Evolutionary conservation across 2,329 filamentous ascomycete genomes (phyloP), one percentile per base, ranked within the genome.

Genomic region (Aspergillus texensis): DNA sequence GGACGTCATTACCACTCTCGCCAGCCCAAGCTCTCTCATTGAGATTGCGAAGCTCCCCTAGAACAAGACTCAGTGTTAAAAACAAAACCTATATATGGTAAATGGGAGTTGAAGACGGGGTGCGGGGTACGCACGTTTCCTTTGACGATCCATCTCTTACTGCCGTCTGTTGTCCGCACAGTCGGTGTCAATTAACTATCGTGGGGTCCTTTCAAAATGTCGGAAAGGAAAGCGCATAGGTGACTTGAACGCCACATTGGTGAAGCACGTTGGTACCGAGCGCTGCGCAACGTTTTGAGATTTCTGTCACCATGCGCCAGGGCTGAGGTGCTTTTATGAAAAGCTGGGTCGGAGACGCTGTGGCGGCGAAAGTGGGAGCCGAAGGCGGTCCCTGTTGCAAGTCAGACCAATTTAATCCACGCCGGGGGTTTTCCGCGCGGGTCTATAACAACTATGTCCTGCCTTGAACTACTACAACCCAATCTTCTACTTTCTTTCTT

Each of bases 21-120:
- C 93, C 94, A 76, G 91, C 85, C 95, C 95, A 99, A 66, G 91
- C 92, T 80, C 88, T 88, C 75, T 89, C 86, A 79, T 99, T 99
- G 74, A 96, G 84, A 81, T 91, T 87, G 84, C 93, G 92, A 81
- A 98, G 86, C 84, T 97, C 92, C 83, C 93, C 93, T 97, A 58
- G 21, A 58, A 54, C 24, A 32, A 24, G 28, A 54, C 59, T 32
- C 24, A 39, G 12, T 3, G 54, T 64, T 59, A 67, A 55, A 62
- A 16, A 50, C 24, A n/a, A 39, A 32, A n/a, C 32, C 39, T 36
- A 28, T 24, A 45, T 21, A 39, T 34, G 28, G 30, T 24, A 55
- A 14, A 45, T 36, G 11, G 19, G 30, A 55, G n/a, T 30, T 34
- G 30, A 28, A n/a, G 45, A 34, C n/a, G 34, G 53, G 43, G 55